These are phyloP conservation scores for Rhytidiadelphus loreus DNA, from an alignment of 225 moss, liverwort and hornwort genomes.

Conservation along the genomic window DNA sequence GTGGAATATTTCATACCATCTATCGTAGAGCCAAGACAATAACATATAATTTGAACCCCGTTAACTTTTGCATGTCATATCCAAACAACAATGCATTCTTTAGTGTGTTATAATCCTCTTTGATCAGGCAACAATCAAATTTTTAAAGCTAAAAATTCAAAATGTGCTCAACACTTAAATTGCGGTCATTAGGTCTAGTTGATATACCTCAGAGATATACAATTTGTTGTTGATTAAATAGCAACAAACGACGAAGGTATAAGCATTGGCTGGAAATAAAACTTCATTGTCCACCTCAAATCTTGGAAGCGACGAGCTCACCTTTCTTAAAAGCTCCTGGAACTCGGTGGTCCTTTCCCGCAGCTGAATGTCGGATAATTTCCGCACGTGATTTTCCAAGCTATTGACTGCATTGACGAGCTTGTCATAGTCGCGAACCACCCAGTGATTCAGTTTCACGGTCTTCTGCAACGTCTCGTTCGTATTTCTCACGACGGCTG, in stretches of 20 bases:
- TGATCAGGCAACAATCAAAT: too few species aligned
- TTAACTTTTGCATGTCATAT: background rate
- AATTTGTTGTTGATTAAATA: background rate
- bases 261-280: background rate
- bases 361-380: conserved; percentile 58
- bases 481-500: conserved; percentile 14
- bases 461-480: conserved; percentile 51
- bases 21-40: rapidly evolving
- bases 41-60: background rate
- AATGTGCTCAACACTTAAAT: background rate
- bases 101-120: background rate
- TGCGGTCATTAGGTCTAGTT: background rate
- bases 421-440: conserved; percentile 75
- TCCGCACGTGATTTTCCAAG: conserved; percentile 37
- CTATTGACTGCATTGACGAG: conserved; percentile 68
- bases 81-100: background rate
- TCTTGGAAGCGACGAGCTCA: background rate
- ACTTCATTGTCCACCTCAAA: background rate
- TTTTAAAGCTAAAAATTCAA: background rate
- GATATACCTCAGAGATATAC: background rate
- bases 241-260: background rate
- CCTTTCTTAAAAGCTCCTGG: conserved; percentile 55
- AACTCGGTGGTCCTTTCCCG: conserved; percentile 75
- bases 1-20: background rate
- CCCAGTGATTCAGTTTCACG: conserved; percentile 79